These are phyloP conservation scores for Emergomyces pasteurianus DNA, from an alignment of 2,329 filamentous ascomycete species.

Conservation along the genomic window DNA sequence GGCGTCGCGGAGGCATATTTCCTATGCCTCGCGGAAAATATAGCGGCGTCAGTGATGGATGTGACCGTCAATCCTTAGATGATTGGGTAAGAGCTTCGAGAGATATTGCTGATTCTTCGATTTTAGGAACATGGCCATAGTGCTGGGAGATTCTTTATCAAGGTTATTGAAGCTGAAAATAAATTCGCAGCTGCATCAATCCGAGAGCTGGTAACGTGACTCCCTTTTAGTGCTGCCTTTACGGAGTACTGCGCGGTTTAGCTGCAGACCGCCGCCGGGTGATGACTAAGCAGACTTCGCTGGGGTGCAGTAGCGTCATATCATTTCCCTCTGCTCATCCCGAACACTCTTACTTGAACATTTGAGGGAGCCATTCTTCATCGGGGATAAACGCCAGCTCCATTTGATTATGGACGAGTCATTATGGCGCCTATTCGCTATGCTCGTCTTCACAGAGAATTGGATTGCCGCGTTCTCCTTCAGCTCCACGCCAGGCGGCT, in stretches of 20 bases:
- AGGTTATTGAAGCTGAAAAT: too few species aligned
- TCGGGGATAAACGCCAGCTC: neutral
- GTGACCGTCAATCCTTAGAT: neutral
- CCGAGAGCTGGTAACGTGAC: neutral
- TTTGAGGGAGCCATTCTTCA: neutral
- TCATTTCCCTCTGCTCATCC: neutral
- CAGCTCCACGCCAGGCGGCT: neutral
- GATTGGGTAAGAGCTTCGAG: neutral
- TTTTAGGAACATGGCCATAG: neutral
- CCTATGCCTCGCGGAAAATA: neutral
- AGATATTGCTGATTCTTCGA: neutral
- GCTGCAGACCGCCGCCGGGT: neutral
- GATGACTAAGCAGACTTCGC: too few species aligned
- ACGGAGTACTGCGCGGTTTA: too few species aligned
- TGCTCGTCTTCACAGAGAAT: slow-evolving; percentile 6
- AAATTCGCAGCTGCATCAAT: too few species aligned
- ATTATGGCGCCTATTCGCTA: slow-evolving; percentile 14
- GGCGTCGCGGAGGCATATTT: neutral
- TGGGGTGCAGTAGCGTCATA: neutral
- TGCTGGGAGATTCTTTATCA: neutral
- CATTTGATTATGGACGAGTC: neutral
- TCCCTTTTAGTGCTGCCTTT: too few species aligned
- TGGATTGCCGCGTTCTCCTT: slow-evolving; percentile 1
- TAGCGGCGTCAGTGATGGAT: neutral
- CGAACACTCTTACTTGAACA: neutral